phyloP scores from a whole-genome alignment of 2,329 filamentous ascomycete species.

The Dactylella cylindrospora region DNA sequence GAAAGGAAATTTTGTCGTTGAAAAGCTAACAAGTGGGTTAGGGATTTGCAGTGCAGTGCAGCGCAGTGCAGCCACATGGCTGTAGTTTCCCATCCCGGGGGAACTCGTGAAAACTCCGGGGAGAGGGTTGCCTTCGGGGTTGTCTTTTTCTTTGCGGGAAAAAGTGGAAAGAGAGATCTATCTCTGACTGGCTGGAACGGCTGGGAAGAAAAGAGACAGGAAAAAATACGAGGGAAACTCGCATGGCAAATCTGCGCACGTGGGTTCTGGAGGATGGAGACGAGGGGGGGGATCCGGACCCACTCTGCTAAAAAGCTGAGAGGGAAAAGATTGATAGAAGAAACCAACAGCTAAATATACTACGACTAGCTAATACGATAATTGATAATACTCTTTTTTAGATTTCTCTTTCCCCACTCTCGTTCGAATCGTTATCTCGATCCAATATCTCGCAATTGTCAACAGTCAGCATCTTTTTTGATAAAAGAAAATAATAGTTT shows the following conservation, averaged over 20 bases:
- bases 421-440: background rate
- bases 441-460: background rate
- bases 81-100: no score
- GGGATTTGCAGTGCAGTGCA: no score
- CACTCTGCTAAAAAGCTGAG: conserved; percentile 15
- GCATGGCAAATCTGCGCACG: conserved; percentile 29
- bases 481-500: conserved; percentile 4
- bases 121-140: no score
- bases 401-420: background rate
- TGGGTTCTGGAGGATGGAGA: conserved; percentile 35
- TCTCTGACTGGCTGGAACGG: conserved; percentile 28
- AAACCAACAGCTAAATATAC: conserved; percentile 8
- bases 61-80: no score
- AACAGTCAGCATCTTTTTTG: no score
- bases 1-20: no score
- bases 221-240: background rate
- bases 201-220: conserved; percentile 4
- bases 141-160: background rate
- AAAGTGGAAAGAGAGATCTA: background rate
- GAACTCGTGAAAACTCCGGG: no score
- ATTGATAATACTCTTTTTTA: background rate
- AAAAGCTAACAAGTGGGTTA: no score
- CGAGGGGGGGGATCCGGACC: conserved; percentile 37
- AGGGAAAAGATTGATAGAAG: no score
- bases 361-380: background rate